Evolutionary conservation across 1,139 yeast genomes (phyloP).

Genomic region (Nadsonia commutata): DNA sequence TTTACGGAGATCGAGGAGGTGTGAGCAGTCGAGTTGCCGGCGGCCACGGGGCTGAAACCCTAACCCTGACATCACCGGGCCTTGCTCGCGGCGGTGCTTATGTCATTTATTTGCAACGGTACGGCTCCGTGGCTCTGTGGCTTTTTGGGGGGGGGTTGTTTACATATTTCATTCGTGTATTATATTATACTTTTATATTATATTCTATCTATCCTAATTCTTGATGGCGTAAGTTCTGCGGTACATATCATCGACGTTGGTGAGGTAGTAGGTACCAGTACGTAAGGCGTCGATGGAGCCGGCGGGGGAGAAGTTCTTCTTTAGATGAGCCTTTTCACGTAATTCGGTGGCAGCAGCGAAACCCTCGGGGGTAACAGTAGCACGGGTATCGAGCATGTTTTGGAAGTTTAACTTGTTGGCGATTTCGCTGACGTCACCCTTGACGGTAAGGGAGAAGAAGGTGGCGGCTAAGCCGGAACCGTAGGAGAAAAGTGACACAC

Average conservation of each 20-base stretch:
- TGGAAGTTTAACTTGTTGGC: slow-evolving; percentile 54
- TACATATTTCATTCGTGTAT: no score
- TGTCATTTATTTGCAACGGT: no score
- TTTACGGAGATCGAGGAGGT: no score
- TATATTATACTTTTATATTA: no score
- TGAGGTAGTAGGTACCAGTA: slow-evolving; percentile 72
- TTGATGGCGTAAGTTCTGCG: slow-evolving; percentile 66
- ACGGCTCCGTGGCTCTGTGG: no score
- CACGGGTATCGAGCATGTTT: slow-evolving; percentile 54
- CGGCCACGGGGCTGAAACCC: no score
- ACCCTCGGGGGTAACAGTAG: slow-evolving; percentile 54
- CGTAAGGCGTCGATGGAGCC: slow-evolving; percentile 64
- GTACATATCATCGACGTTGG: slow-evolving; percentile 73
- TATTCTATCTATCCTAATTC: slow-evolving; percentile 20
- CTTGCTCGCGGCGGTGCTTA: no score
- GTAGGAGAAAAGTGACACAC: slow-evolving; percentile 87
- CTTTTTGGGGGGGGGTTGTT: no score
- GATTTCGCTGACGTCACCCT: slow-evolving; percentile 66
- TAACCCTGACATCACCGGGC: no score
- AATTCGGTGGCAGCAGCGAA: slow-evolving; percentile 69
- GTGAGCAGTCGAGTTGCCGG: no score
- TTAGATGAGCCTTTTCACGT: slow-evolving; percentile 80
- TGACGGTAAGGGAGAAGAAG: slow-evolving; percentile 62
- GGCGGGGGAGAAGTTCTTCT: slow-evolving; percentile 62
- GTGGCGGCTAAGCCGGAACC: slow-evolving; percentile 97